Conservation (phyloP, 2,329 filamentous ascomycete genomes). For the Alternaria conjuncta region DNA sequence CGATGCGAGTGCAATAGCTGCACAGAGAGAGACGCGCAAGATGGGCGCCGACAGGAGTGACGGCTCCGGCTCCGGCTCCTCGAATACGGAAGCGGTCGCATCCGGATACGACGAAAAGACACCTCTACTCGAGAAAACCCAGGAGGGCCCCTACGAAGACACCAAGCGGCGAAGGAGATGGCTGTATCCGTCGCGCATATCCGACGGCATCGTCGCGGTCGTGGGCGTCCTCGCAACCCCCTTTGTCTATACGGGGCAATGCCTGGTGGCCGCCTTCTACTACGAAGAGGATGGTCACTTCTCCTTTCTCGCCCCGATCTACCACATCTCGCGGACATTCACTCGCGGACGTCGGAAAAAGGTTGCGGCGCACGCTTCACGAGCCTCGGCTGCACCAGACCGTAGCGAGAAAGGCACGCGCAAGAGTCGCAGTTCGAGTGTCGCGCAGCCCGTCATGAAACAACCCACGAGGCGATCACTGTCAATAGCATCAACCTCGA, state of each 20-base stretch:
- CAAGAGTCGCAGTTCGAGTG: constrained; percentile 37
- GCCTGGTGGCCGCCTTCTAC: constrained; percentile 82
- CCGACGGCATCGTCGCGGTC: constrained; percentile 74
- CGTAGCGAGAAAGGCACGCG: constrained; percentile 38
- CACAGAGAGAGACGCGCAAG: constrained; percentile 38
- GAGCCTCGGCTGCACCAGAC: constrained; percentile 29
- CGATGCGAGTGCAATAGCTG: constrained; percentile 43
- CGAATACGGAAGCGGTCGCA: constrained; percentile 36
- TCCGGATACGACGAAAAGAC: constrained; percentile 68
- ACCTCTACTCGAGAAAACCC: constrained; percentile 62
- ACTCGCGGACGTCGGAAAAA: constrained; percentile 47
- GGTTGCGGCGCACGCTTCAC: constrained; percentile 37
- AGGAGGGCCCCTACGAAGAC: constrained; percentile 39
- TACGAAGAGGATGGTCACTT: constrained; percentile 82
- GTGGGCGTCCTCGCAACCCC: constrained; percentile 80
- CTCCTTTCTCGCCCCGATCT: constrained; percentile 75
- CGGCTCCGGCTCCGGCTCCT: constrained; percentile 25
- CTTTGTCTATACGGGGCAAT: constrained; percentile 79
- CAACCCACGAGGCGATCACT: constrained; percentile 48
- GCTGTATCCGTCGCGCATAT: constrained; percentile 71
- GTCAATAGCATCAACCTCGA: constrained; percentile 61
- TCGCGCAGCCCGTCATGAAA: constrained; percentile 32
- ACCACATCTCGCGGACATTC: constrained; percentile 64
- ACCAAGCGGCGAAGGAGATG: constrained; percentile 50
- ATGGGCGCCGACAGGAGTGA: constrained; percentile 35